Percentiles rank a stretch among this genome's conserved stretches.
Evolutionary conservation across 1,284 basidiomycete genomes (phyloP).

Genomic region (Ustilago tritici): DNA sequence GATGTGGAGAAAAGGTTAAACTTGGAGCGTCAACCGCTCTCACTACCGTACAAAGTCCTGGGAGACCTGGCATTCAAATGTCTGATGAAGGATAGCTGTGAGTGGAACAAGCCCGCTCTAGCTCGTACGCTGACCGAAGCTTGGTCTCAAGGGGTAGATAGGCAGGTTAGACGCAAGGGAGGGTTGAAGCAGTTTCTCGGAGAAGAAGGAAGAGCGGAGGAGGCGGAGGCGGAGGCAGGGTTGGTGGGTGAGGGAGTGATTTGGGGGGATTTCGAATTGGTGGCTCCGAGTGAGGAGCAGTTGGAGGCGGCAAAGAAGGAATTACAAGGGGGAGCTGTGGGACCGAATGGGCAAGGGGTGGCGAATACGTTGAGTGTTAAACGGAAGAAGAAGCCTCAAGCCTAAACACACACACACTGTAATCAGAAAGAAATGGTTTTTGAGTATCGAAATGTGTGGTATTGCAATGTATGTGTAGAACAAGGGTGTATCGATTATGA

Average conservation of each 20-base stretch:
- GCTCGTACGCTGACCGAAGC: constrained; percentile 45
- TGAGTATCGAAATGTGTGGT: neutral
- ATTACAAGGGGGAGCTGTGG: neutral
- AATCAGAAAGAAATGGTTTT: no score
- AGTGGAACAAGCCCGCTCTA: constrained; percentile 44
- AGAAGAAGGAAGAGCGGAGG: constrained; percentile 1
- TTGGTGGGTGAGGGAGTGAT: constrained; percentile 38
- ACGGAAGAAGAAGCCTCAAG: constrained; percentile 43
- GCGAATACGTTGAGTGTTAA: constrained; percentile 50
- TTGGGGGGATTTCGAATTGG: constrained; percentile 39
- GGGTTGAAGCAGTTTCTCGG: constrained; percentile 18
- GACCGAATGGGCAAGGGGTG: constrained; percentile 1
- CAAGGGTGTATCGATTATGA: neutral
- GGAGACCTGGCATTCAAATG: constrained; percentile 56
- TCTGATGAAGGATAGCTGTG: constrained; percentile 63
- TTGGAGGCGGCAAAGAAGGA: constrained; percentile 29
- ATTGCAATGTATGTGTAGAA: neutral
- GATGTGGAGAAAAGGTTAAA: no score
- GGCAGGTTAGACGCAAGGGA: constrained; percentile 56
- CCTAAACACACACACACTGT: neutral
- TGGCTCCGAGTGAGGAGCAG: constrained; percentile 25
- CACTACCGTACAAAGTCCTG: constrained; percentile 55
- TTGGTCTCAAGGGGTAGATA: constrained; percentile 53
- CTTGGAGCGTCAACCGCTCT: constrained; percentile 39
- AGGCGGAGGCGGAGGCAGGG: constrained; percentile 5